Evolutionary conservation across 1,284 basidiomycete species (phyloP).

Genomic region (Trichosporon sp.): DNA sequence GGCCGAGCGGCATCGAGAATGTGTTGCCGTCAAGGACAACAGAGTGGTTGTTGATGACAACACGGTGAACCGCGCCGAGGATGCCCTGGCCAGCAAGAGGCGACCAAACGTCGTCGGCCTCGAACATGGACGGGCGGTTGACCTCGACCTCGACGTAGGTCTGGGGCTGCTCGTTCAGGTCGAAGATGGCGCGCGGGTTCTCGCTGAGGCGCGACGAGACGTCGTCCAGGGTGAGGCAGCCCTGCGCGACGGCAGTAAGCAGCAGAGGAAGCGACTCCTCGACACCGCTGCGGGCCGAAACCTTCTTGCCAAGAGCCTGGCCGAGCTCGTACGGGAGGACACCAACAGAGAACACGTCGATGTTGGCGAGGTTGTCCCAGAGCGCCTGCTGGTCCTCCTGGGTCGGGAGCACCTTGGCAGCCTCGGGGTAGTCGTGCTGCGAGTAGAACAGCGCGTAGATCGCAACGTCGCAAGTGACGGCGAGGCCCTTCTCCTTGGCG

Average conservation of each 20-base stretch:
- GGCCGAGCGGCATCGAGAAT: constrained; percentile 62
- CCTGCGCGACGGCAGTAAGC: constrained; percentile 76
- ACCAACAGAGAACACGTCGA: constrained; percentile 92
- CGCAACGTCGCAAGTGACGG: constrained; percentile 94
- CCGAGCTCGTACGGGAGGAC: constrained; percentile 75
- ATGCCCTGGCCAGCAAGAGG: constrained; percentile 67
- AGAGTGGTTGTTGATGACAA: constrained; percentile 87
- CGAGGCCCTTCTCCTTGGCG: constrained; percentile 88
- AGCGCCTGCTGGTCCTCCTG: constrained; percentile 74
- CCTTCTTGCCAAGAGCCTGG: constrained; percentile 61
- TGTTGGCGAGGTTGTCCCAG: constrained; percentile 78
- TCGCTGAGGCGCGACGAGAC: constrained; percentile 77
- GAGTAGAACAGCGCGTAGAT: constrained; percentile 91
- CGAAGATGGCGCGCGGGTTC: constrained; percentile 89
- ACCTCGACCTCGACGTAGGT: constrained; percentile 92
- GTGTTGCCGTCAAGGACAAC: constrained; percentile 81
- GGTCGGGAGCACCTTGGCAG: constrained; percentile 65
- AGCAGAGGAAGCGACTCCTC: constrained; percentile 85
- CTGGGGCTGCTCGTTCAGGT: constrained; percentile 75
- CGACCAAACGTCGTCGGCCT: constrained; percentile 66
- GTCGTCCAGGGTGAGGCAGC: constrained; percentile 76
- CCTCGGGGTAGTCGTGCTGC: constrained; percentile 65
- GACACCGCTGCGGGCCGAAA: constrained; percentile 71
- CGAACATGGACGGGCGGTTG: constrained; percentile 66
- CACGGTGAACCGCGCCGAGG: constrained; percentile 79